Percentiles rank a stretch among this genome's conserved stretches.
These are phyloP conservation scores for Ceratocystis harringtonii DNA, from an alignment of 2,329 filamentous ascomycete genomes.

Conservation along the genomic window DNA sequence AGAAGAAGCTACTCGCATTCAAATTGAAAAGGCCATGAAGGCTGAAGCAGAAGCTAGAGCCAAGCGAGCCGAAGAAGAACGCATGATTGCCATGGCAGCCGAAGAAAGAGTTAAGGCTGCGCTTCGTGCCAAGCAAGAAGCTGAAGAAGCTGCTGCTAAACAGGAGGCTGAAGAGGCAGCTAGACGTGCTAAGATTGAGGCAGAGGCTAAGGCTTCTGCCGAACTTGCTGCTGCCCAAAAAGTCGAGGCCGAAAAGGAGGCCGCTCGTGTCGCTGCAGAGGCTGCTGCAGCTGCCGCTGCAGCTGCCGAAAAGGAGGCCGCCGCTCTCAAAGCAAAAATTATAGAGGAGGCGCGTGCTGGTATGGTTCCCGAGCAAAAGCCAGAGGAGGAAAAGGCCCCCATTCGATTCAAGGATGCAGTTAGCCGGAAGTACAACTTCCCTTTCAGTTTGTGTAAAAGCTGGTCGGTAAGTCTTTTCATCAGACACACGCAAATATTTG, in stretches of 20 bases:
- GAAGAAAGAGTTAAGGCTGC: slow-evolving; percentile 22
- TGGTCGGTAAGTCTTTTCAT: slow-evolving; percentile 50
- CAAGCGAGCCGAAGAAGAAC: slow-evolving; percentile 20
- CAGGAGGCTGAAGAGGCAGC: slow-evolving; percentile 18
- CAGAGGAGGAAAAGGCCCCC: slow-evolving; percentile 46
- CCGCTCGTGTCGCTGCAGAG: slow-evolving; percentile 25
- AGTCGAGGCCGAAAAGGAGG: slow-evolving; percentile 24
- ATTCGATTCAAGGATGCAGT: slow-evolving; percentile 88
- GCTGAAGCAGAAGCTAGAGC: slow-evolving; percentile 21
- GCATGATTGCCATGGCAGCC: slow-evolving; percentile 9
- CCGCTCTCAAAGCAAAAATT: slow-evolving; percentile 39
- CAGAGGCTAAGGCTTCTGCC: slow-evolving; percentile 24
- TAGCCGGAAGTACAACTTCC: slow-evolving; percentile 82
- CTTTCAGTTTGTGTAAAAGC: slow-evolving; percentile 68
- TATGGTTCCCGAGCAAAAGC: slow-evolving; percentile 35
- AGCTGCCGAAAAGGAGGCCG: slow-evolving; percentile 37
- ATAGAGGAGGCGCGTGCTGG: slow-evolving; percentile 40
- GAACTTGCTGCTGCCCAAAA: slow-evolving; percentile 29
- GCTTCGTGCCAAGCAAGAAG: slow-evolving; percentile 26
- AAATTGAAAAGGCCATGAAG: slow-evolving; percentile 18
- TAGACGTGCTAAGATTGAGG: slow-evolving; percentile 20
- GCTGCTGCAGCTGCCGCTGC: slow-evolving; percentile 27
- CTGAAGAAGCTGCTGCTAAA: slow-evolving; percentile 23
- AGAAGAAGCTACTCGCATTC: slow-evolving; percentile 21
- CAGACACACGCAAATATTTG: neutral